Base-by-base conservation (phyloP, 306 rosid species). In the Pyrus pyrifolia region DNA sequence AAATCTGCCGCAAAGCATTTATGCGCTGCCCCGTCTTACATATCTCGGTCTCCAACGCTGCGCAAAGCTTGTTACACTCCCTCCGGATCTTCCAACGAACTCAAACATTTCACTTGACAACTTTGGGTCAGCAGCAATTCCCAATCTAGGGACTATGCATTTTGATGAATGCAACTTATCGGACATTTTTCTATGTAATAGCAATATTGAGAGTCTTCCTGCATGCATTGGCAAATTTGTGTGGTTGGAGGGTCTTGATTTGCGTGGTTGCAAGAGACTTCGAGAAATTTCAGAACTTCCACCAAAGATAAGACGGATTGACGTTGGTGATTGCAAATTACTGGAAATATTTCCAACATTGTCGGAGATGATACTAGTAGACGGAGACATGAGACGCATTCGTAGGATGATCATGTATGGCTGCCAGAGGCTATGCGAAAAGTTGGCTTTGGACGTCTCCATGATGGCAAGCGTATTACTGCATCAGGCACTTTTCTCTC, bases 71-170 rank as follows among this genome's bases (percentile, higher is more conserved):
- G 11, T 42, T 2, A 14, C 38, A 6, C 22, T 25, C 17, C 59
- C 73, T 33, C 9, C 19, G 27, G 46, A 14, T 5, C 18, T 30
- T 30, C 31, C 31, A 30, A 30, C 31, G 4, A 30, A 30, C 31
- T 30, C 21, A 19, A 11, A 52, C 22, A 6, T 2, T 52, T 57
- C 8, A 25, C 29, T 1, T 12, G 18, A 22, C 3, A 0, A 25
- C 18, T 59, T 2, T 57, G 29, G 25, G n/a, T 57, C 22, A 57
- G 23, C 3, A n/a, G 27, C 25, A 22, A 1, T 23, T 22, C 64
- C 30, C 15, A 3, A 22, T 11, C 6, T 1, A 1, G 0, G 2
- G 6, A 3, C 0, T 1, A 9, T 59, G 0, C 0, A 0, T 11
- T 25, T 61, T 27, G 1, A 0, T 1, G 10, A 23, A 4, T 27